These are phyloP conservation scores for Circinella minor DNA, from an alignment of 371 early-diverging fungal species.

Conservation along the genomic window DNA sequence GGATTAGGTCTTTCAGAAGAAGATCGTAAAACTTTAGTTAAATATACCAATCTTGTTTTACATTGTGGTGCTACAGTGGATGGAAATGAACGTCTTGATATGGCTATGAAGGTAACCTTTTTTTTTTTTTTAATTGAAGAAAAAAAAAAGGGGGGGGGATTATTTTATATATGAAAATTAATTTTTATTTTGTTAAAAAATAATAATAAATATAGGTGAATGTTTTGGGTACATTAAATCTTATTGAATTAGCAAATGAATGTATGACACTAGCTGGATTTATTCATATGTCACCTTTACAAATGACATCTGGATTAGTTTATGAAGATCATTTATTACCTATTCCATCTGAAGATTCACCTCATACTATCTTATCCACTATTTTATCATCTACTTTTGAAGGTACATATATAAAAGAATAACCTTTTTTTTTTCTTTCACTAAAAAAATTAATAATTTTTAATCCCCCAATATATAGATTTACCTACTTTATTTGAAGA, in stretches of 20 bases:
- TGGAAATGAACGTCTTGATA: constrained; percentile 56
- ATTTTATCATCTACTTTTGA: constrained; percentile 21
- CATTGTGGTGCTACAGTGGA: constrained; percentile 66
- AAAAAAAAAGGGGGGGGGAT: not conserved
- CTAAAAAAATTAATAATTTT: too few relatives aligned
- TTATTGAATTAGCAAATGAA: constrained; percentile 57
- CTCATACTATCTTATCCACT: constrained; percentile 36
- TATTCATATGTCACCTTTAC: constrained; percentile 59
- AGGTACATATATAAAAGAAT: constrained; percentile 22
- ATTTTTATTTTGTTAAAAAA: too few relatives aligned
- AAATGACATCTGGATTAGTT: constrained; percentile 27
- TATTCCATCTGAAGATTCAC: constrained; percentile 43
- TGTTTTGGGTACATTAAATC: constrained; percentile 55
- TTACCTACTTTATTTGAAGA: constrained; percentile 19
- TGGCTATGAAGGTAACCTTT: constrained; percentile 50
- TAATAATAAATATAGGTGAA: constrained; percentile 52
- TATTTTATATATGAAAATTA: too few relatives aligned
- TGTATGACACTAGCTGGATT: constrained; percentile 50
- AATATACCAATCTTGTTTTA: constrained; percentile 51
- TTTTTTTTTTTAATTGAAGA: not conserved
- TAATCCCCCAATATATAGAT: too few relatives aligned
- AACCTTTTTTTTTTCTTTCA: too few relatives aligned
- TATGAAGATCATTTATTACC: constrained; percentile 53
- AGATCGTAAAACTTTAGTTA: constrained; percentile 46
- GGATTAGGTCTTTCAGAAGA: constrained; percentile 52